Conservation (phyloP, 1,284 basidiomycete species). For the Trichosporon ovoides region DNA sequence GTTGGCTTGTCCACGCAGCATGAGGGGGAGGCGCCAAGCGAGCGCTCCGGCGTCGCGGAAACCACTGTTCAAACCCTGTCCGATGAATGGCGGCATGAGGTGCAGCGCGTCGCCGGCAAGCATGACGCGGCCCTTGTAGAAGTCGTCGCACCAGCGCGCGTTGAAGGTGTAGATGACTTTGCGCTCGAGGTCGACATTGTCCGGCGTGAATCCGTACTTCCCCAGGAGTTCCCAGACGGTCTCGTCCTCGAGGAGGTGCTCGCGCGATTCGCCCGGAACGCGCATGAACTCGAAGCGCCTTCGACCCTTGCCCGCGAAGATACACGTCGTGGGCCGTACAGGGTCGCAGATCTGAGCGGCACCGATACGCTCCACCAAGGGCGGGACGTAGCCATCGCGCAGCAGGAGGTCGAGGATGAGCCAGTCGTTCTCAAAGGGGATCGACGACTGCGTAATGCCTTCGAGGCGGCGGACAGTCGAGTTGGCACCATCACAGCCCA, state of each 20-base stretch:
- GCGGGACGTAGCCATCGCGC: constrained; percentile 11
- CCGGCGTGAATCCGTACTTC: constrained; percentile 14
- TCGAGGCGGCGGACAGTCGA: constrained; percentile 20
- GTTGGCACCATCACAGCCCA: constrained; percentile 27
- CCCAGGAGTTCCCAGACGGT: constrained; percentile 17
- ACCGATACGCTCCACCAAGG: background rate
- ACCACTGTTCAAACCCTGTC: constrained; percentile 26
- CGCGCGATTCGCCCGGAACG: constrained; percentile 13
- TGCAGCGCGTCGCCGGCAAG: constrained; percentile 21
- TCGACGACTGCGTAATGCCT: constrained; percentile 11
- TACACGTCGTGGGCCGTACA: constrained; percentile 19
- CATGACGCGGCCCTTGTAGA: constrained; percentile 17
- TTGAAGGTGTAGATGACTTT: constrained; percentile 23
- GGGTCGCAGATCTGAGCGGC: constrained; percentile 25
- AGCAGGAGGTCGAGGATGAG: constrained; percentile 20
- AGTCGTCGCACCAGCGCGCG: constrained; percentile 23
- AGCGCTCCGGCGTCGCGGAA: constrained; percentile 23
- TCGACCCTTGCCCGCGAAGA: constrained; percentile 18
- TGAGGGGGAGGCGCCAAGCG: constrained; percentile 20
- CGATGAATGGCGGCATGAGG: constrained; percentile 28
- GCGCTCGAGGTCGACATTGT: background rate
- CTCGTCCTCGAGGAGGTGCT: constrained; percentile 12
- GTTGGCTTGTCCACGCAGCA: constrained; percentile 12
- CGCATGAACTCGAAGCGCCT: constrained; percentile 26
- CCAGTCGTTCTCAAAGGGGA: constrained; percentile 26